phyloP scores from a whole-genome alignment of 495 filamentous ascomycete species.

The Penicillium bialowiezense region DNA sequence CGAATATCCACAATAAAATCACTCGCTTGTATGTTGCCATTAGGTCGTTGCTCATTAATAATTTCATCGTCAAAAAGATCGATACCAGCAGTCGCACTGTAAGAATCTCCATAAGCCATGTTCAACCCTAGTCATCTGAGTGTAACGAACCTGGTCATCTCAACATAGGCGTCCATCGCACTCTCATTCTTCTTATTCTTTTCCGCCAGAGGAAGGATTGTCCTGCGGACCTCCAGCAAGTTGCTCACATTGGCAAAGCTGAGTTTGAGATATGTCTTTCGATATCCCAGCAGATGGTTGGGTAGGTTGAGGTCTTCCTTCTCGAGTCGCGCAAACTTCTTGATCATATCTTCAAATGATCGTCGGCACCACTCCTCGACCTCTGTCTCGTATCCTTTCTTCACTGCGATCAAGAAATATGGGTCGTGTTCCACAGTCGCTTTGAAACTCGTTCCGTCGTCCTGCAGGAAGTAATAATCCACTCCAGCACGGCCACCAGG shows the following conservation, averaged over 20 bases:
- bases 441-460: conserved; percentile 91
- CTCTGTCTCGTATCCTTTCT: conserved; percentile 82
- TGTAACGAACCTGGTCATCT: conserved; percentile 75
- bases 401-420: conserved; percentile 91
- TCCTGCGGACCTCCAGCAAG: conserved; percentile 75
- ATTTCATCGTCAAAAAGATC: conserved; percentile 94
- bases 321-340: conserved; percentile 69
- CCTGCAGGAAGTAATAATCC: conserved; percentile 96
- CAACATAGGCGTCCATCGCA: conserved; percentile 97
- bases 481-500: conserved; percentile 82
- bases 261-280: conserved; percentile 79
- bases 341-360: conserved; percentile 80
- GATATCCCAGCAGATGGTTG: conserved; percentile 91
- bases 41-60: conserved; percentile 80
- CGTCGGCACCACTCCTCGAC: conserved; percentile 94
- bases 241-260: conserved; percentile 84
- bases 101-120: neutral
- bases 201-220: conserved; percentile 87
- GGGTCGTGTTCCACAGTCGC: conserved; percentile 95
- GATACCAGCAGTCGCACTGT: conserved; percentile 79
- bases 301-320: conserved; percentile 96
- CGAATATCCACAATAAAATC: conserved; percentile 98
- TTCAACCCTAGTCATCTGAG: neutral
- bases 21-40: conserved; percentile 81
- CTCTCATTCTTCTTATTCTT: conserved; percentile 93